Evolutionary conservation across 345 rosid species (phyloP), one percentile per base, ranked within the genome.

Genomic region (Bretschneidera sinensis): DNA sequence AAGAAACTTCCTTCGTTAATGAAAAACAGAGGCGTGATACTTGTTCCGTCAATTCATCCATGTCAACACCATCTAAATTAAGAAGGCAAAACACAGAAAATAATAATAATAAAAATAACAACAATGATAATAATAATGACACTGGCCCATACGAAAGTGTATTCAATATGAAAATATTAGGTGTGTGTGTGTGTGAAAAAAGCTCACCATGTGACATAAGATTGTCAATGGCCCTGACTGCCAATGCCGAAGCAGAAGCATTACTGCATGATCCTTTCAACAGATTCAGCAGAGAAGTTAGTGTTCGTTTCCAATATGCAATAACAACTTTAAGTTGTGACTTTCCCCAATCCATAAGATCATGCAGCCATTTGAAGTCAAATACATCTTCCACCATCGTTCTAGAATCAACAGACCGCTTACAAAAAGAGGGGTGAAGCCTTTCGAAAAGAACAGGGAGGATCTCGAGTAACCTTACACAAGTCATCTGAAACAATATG

Each of bases 331-430:
- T 89, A 57, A 85, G 96, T 62, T 86, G 81, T 31, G 98, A 92
- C 71, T 81, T 85, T 58, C 94, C 97, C 98, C 98, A 92, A 39
- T 89, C 90, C 64, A 84, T 72, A 76, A 92, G 80, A 78, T 87
- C 91, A 79, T 80, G 83, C 71, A 92, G 91, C 98, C 98, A 92
- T 63, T 77, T 64, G 25, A 82, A 76, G 74, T 81, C 85, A 43
- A 75, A 61, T 35, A 63, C 66, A 62, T 70, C 69, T 66, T 65
- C 71, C 67, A 66, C 53, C 48, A 57, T 65, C 24, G 63, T 71
- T 70, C 55, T 72, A 65, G 80, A 68, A 70, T 57, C 73, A 69
- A 54, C 68, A 55, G 79, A 74, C 23, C 55, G 65, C 24, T 52
- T 59, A 61, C 7, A 21, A 55, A 48, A 55, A 57, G 76, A 63